Evolutionary conservation across 2,329 filamentous ascomycete species (phyloP), one percentile per base, ranked within the genome.

Genomic region (Colletotrichum limetticola): DNA sequence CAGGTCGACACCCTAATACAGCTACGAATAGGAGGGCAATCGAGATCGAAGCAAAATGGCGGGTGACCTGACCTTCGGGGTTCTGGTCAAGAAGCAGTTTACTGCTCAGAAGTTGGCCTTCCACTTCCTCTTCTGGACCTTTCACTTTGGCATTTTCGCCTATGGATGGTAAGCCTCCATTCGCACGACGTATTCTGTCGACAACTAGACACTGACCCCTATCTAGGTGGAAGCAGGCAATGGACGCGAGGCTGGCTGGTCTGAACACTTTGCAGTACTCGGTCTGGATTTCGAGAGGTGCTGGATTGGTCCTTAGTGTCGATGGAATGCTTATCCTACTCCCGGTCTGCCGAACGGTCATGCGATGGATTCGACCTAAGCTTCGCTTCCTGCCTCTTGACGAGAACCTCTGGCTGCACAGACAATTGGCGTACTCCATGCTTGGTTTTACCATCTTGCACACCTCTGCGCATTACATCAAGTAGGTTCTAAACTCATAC

Each of bases 341-440:
- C 72, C 97, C 97, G 7, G 98, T 99, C 87, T 99, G 96, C 86
- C 90, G 97, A 77, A 98, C 96, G 72, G 85, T 98, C 37, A 89
- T 99, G 80, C 91, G 94, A 81, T 93, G 91, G 80, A 83, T 98
- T 69, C 91, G 97, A 75, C 97, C 97, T 30, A 97, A 97, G 86
- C 84, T 98, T 76, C 90, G 91, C 82, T 98, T 93, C 86, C 81
- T 98, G 14, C 97, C 97, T 5, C 88, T 99, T n/a, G 97, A 99
- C 79, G 97, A 99, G 85, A 97, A 95, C 72, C 89, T 95, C 76
- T 99, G 95, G 95, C 97, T 99, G 83, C 97, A 99, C 85, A 90
- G 96, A 76, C 97, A 99, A 83, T 90, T 97, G 56, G 96, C 97
- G 22, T 99, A 99, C 81, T 88, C 95, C 1, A 86, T 98, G 85